A percentile compares a stretch with the other conserved stretches of the same genome.
Conservation (phyloP, 352 stramenopile species). For the Globisporangium apiculatum region DNA sequence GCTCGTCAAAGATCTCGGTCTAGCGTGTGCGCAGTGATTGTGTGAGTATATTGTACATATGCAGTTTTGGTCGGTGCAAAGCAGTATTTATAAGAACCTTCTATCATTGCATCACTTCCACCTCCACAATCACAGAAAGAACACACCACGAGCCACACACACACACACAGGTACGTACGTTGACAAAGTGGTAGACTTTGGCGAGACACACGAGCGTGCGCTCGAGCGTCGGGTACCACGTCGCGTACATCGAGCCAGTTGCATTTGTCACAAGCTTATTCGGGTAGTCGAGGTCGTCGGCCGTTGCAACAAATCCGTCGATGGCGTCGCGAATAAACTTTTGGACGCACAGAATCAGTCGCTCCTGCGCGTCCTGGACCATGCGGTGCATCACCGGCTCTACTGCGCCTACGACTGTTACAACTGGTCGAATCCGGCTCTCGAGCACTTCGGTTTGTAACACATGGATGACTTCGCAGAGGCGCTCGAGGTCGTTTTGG, state of each 20-base stretch:
- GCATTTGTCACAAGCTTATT: slow-evolving; percentile 40
- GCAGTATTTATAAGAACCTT: too few relatives aligned
- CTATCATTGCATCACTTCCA: too few relatives aligned
- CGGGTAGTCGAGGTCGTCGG: slow-evolving; percentile 62
- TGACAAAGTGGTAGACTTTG: slow-evolving; percentile 80
- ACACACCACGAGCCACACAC: neutral
- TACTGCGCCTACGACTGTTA: slow-evolving; percentile 37
- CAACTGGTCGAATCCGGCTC: slow-evolving; percentile 47
- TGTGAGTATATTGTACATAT: neutral
- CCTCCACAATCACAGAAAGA: neutral
- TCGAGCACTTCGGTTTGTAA: slow-evolving; percentile 75
- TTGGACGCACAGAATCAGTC: slow-evolving; percentile 77
- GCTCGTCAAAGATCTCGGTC: slow-evolving; percentile 83
- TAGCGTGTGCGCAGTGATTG: slow-evolving; percentile 11
- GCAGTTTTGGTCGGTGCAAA: neutral
- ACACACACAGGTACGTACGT: slow-evolving; percentile 48
- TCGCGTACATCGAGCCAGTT: slow-evolving; percentile 52
- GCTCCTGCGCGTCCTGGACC: slow-evolving; percentile 79
- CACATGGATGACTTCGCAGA: slow-evolving; percentile 79
- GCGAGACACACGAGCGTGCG: slow-evolving; percentile 81
- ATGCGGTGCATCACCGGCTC: slow-evolving; percentile 80
- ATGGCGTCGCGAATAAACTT: slow-evolving; percentile 84
- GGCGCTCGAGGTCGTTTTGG: slow-evolving; percentile 66
- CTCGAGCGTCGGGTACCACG: slow-evolving; percentile 80
- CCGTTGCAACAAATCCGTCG: slow-evolving; percentile 53